Percentiles rank a stretch among this genome's conserved stretches.
Evolutionary conservation across 2,329 filamentous ascomycete species (phyloP).

Genomic region (Exophiala alcalophila): DNA sequence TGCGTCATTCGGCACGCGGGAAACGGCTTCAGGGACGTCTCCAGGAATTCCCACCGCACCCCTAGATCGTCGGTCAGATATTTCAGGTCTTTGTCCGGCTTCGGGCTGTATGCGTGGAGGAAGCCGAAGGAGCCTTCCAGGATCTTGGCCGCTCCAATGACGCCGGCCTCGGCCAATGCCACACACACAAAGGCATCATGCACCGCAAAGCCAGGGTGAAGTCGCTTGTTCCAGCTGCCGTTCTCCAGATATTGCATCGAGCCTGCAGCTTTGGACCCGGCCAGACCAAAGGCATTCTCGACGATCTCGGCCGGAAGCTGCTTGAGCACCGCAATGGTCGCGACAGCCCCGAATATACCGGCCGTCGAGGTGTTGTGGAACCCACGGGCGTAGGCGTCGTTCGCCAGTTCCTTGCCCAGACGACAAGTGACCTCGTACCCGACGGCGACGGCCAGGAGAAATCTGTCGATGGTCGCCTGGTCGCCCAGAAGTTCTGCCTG

Average conservation of each 20-base stretch:
- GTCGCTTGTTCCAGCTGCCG: slow-evolving; percentile 40
- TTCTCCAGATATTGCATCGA: slow-evolving; percentile 42
- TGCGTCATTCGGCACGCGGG: slow-evolving; percentile 30
- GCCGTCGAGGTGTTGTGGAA: slow-evolving; percentile 40
- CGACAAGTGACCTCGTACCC: slow-evolving; percentile 37
- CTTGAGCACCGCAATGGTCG: slow-evolving; percentile 35
- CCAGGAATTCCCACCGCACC: slow-evolving; percentile 25
- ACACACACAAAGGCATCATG: slow-evolving; percentile 41
- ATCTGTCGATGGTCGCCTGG: slow-evolving; percentile 24
- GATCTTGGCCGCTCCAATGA: slow-evolving; percentile 29
- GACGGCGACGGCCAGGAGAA: slow-evolving; percentile 36
- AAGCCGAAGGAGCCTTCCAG: slow-evolving; percentile 28
- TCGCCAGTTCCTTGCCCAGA: slow-evolving; percentile 36
- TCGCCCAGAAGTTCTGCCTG: slow-evolving; percentile 33
- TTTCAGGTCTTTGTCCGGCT: slow-evolving; percentile 15
- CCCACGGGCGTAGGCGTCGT: slow-evolving; percentile 37
- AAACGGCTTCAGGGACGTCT: slow-evolving; percentile 28
- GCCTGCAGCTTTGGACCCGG: slow-evolving; percentile 39
- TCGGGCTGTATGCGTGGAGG: slow-evolving; percentile 27
- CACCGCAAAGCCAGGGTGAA: slow-evolving; percentile 41
- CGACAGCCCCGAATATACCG: slow-evolving; percentile 39
- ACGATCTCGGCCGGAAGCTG: slow-evolving; percentile 29
- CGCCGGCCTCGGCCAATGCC: slow-evolving; percentile 37
- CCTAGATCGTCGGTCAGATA: slow-evolving; percentile 22
- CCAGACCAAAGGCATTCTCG: slow-evolving; percentile 39